Conservation (phyloP, 768 basidiomycete species). For the Podaxis carcinomalis region DNA sequence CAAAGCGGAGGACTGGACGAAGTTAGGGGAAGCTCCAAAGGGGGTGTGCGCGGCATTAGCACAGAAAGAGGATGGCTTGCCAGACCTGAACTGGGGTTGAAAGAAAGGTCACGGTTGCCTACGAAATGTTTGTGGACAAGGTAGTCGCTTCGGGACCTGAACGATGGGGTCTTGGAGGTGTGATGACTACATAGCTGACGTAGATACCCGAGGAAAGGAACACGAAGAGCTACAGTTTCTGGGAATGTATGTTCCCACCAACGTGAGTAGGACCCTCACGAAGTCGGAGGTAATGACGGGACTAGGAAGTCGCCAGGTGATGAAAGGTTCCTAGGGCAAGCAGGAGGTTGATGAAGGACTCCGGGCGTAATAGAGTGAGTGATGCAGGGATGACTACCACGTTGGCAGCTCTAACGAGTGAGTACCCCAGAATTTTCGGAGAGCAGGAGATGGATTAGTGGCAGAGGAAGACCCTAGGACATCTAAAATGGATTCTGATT, state of each 20-base stretch:
- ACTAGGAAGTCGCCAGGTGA: not conserved
- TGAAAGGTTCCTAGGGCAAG: not conserved
- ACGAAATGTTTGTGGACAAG: not conserved
- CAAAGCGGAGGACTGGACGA: not conserved
- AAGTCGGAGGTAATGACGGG: not conserved
- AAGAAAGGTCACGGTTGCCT: not conserved
- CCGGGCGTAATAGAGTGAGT: slow-evolving; percentile 15
- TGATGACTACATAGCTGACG: not conserved
- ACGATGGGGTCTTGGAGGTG: not conserved
- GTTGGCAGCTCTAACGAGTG: slow-evolving; percentile 20
- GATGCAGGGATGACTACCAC: slow-evolving; percentile 22
- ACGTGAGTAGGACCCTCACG: slow-evolving; percentile 11
- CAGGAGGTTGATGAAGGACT: slow-evolving; percentile 13
- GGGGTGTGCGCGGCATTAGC: slow-evolving; percentile 1
- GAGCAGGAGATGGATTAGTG: not conserved
- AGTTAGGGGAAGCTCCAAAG: not conserved
- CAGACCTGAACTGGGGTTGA: not conserved
- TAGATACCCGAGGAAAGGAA: not conserved
- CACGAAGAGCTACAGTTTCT: not conserved
- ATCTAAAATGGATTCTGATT: slow-evolving; percentile 17
- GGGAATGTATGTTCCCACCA: slow-evolving; percentile 7
- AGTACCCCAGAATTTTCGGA: slow-evolving; percentile 31
- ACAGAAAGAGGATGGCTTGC: not conserved
- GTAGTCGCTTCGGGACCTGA: not conserved
- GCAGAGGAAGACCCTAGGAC: slow-evolving; percentile 22